Evolutionary conservation across 2,329 filamentous ascomycete species (phyloP), one percentile per base, ranked within the genome.

Genomic region (Colletotrichum eremochloae): DNA sequence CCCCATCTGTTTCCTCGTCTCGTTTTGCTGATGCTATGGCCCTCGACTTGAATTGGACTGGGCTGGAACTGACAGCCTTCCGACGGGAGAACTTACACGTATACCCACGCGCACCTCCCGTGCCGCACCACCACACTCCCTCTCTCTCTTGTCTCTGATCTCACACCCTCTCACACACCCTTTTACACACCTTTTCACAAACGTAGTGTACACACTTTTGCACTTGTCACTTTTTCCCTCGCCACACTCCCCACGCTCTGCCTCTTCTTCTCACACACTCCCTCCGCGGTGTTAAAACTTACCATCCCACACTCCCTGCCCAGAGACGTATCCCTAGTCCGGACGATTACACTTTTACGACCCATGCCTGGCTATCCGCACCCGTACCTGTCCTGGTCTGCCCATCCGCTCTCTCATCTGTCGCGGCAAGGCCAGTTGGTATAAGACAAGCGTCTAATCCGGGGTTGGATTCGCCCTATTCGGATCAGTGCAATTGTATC

Each of bases 21-120:
- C 60, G 66, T 72, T 72, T 72, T 72, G 46, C 53, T 64, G 64
- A 57, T 68, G 65, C 69, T 52, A 68, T 58, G 46, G 60, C 53
- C 68, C 60, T 44, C 38, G 60, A 55, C 53, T 60, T 64, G 69
- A 61, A 50, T 50, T 56, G 60, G 66, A 60, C 66, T 55, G 53
- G 60, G 58, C 66, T 55, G 69, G 66, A 72, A 56, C 46, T 72
- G 69, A 60, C 69, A 64, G 60, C 58, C 69, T 68, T 68, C 65
- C 53, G 42, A n/a, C 12, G 18, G 29, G 36, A 56, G 67, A 64
- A 71, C 64, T 68, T 71, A 68, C 57, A 71, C 64, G 56, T 31
- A 61, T 55, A 64, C 53, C 46, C 44, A 72, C 74, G 58, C 75
- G 75, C 63, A 70, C 78, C 76, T 67, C 73, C 71, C 71, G 74